Percentiles rank a stretch among this genome's conserved stretches.
Conservation (phyloP, 352 stramenopile genomes). For the Globisporangium nagaii region DNA sequence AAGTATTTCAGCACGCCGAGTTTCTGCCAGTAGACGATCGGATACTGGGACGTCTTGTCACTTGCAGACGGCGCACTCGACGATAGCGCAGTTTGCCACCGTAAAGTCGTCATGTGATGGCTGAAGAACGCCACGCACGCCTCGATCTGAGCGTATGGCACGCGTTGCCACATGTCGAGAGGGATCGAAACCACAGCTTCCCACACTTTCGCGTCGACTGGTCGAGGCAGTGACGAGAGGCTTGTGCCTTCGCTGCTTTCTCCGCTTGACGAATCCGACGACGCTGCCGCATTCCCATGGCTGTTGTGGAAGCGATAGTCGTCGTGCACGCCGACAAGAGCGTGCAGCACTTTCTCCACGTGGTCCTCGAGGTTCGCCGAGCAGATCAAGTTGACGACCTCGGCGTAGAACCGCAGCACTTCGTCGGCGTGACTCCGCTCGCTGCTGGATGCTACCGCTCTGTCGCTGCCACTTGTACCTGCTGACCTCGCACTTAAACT, state of each 20-base stretch:
- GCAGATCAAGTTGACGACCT: conserved; percentile 68
- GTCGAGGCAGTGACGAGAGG: conserved; percentile 30
- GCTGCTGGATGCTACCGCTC: conserved; percentile 1
- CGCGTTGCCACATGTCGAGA: conserved; percentile 33
- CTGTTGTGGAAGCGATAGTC: conserved; percentile 67
- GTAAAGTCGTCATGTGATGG: conserved; percentile 53
- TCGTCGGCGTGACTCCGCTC: conserved; percentile 28
- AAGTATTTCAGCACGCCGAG: conserved; percentile 68
- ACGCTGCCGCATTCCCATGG: conserved; percentile 9
- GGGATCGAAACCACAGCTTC: conserved; percentile 54
- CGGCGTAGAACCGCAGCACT: conserved; percentile 66
- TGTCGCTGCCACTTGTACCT: conserved; percentile 1
- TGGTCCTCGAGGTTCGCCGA: conserved; percentile 66
- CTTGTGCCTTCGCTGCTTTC: conserved; percentile 4
- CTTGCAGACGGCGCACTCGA: background rate
- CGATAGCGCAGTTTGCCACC: conserved; percentile 43
- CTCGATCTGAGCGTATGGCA: conserved; percentile 38
- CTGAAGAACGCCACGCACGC: conserved; percentile 48
- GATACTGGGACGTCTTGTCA: conserved; percentile 21
- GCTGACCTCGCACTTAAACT: conserved; percentile 16
- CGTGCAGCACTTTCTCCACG: conserved; percentile 75
- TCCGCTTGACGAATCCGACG: conserved; percentile 6
- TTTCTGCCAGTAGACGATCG: conserved; percentile 65
- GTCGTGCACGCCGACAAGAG: conserved; percentile 73
- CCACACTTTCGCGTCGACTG: conserved; percentile 64